These are phyloP conservation scores for Venturia asperata DNA, from an alignment of 2,329 filamentous ascomycete species.

Conservation along the genomic window DNA sequence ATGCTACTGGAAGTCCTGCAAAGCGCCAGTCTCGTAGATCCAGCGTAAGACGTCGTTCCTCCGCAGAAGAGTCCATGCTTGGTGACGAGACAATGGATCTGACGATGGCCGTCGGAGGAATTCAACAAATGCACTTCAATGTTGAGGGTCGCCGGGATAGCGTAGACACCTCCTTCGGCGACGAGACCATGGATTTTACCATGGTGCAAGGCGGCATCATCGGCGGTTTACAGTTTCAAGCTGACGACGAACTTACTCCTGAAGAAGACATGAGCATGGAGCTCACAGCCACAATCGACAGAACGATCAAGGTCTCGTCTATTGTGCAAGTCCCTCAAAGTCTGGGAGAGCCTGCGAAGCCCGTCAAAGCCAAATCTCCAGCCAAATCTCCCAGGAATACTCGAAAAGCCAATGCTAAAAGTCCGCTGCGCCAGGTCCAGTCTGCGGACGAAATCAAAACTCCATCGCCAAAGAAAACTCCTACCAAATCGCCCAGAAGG, in stretches of 20 bases:
- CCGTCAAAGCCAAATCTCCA: constrained; percentile 11
- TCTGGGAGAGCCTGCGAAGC: background rate
- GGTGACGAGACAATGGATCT: constrained; percentile 35
- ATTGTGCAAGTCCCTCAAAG: constrained; percentile 22
- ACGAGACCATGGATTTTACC: constrained; percentile 37
- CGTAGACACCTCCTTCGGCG: constrained; percentile 16
- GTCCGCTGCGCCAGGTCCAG: constrained; percentile 2
- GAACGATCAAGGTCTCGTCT: constrained; percentile 39
- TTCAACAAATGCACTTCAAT: constrained; percentile 26
- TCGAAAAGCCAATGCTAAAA: background rate
- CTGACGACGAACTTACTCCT: constrained; percentile 1
- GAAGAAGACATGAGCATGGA: constrained; percentile 48
- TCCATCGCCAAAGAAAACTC: constrained; percentile 12
- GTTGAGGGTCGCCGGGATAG: constrained; percentile 26
- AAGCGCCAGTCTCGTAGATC: constrained; percentile 18
- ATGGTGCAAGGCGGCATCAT: constrained; percentile 32
- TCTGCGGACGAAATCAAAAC: constrained; percentile 6
- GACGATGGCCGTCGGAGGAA: constrained; percentile 33
- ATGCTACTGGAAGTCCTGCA: constrained; percentile 17
- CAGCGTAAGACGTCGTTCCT: constrained; percentile 18
- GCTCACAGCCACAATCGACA: constrained; percentile 43
- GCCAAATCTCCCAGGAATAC: background rate
- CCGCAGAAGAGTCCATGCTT: constrained; percentile 15
- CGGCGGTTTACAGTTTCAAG: constrained; percentile 23
- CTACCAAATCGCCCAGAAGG: constrained; percentile 16